Evolutionary conservation across 2,329 filamentous ascomycete genomes (phyloP).

Genomic region (Ascochyta pisi): DNA sequence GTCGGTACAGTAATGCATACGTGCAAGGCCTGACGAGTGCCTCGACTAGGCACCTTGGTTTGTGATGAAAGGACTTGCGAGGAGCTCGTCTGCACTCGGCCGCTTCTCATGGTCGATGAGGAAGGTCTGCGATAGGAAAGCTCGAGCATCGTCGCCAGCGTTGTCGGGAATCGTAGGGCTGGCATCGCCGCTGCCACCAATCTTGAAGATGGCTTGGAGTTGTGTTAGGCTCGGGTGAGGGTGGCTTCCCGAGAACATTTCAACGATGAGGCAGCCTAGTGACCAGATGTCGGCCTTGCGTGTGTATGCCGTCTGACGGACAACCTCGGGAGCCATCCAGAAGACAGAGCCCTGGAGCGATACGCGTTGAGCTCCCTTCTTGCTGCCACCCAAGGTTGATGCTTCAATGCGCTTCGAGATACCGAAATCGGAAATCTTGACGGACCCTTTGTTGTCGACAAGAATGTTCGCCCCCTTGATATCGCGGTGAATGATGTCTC

Average conservation of each 20-base stretch:
- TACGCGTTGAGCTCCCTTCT: constrained; percentile 56
- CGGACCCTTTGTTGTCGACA: constrained; percentile 97
- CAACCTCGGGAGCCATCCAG: constrained; percentile 99
- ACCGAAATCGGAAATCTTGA: constrained; percentile 99
- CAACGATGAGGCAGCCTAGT: constrained; percentile 92
- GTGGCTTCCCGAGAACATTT: constrained; percentile 98
- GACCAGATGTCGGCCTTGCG: constrained; percentile 99
- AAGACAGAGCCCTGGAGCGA: constrained; percentile 97
- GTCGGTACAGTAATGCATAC: neutral
- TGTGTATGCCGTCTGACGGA: constrained; percentile 96
- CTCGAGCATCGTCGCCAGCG: constrained; percentile 81
- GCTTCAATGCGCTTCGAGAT: constrained; percentile 98
- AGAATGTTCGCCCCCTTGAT: constrained; percentile 99
- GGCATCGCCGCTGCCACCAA: constrained; percentile 81
- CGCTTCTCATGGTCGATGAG: constrained; percentile 93
- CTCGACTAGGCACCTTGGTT: constrained; percentile 59
- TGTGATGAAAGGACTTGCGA: constrained; percentile 81
- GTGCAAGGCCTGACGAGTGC: neutral
- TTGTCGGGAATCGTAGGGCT: constrained; percentile 87
- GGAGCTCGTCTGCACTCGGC: constrained; percentile 88
- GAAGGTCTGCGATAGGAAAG: constrained; percentile 88
- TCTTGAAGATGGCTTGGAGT: constrained; percentile 98
- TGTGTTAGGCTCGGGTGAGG: constrained; percentile 98
- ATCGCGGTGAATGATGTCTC: constrained; percentile 96
- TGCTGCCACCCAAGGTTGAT: constrained; percentile 67